Conservation (phyloP, 768 basidiomycete species). For the Naganishia friedmannii region DNA sequence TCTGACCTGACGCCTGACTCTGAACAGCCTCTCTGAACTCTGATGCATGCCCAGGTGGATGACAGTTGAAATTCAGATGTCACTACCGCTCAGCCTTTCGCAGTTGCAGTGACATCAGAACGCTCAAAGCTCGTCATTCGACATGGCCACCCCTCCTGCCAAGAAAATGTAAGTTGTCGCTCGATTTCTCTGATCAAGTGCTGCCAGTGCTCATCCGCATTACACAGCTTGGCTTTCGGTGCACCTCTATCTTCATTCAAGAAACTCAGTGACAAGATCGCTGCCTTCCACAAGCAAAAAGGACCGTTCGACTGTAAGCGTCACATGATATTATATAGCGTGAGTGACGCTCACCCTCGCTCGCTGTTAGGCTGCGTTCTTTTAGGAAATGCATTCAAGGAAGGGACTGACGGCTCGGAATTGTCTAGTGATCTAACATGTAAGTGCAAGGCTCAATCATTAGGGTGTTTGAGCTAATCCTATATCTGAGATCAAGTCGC, state of each 20-base stretch:
- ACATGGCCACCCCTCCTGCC: neutral
- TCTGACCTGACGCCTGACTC: too few species aligned
- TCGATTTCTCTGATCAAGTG: neutral
- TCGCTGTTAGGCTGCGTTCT: slow-evolving; percentile 46
- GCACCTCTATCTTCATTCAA: slow-evolving; percentile 71
- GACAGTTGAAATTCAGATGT: too few species aligned
- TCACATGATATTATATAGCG: slow-evolving; percentile 77
- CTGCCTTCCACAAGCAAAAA: slow-evolving; percentile 80
- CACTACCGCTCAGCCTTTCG: too few species aligned
- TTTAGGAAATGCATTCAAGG: slow-evolving; percentile 59
- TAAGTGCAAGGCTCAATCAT: slow-evolving; percentile 29
- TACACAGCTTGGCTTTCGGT: slow-evolving; percentile 69
- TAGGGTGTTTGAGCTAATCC: neutral
- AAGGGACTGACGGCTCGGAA: slow-evolving; percentile 64
- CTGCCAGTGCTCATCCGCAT: neutral
- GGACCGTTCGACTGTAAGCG: slow-evolving; percentile 82
- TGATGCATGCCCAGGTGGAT: too few species aligned
- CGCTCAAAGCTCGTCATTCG: neutral
- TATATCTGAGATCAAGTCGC: slow-evolving; percentile 59
- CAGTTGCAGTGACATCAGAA: too few species aligned
- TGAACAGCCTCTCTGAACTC: too few species aligned
- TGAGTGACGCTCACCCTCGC: slow-evolving; percentile 53
- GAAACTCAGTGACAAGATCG: slow-evolving; percentile 75
- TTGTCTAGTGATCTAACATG: slow-evolving; percentile 33
- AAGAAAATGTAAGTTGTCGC: slow-evolving; percentile 11